Base-by-base conservation (phyloP, 2,329 filamentous ascomycete species). In the Colletotrichum sublineola region DNA sequence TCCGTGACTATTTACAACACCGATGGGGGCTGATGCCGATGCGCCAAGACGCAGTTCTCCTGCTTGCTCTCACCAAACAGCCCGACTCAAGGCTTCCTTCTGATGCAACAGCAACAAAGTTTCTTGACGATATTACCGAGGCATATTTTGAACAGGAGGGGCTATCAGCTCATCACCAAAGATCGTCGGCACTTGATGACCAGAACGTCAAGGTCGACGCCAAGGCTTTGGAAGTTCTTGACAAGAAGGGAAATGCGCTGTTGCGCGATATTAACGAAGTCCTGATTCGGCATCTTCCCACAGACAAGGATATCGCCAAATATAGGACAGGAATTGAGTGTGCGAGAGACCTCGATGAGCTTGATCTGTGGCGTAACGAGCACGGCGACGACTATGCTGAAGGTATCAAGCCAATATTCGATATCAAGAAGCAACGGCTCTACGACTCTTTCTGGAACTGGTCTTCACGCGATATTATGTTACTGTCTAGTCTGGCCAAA, bases 381-480 rank as follows among this genome's bases (percentile, higher is more conserved):
- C 96, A 98, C 78, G 96, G 96, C 70, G 96, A 98, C 74, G 94
- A 97, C 82, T 99, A 98, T 79, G 96, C 96, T 24, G 87, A 93
- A 36, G 96, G 96, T 61, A 98, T 99, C 75, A 94, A 97, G 82
- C 96, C 96, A 8, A 92, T 94, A 18, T 99, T 99, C 84, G 97
- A 93, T 79, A 86, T 94, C 5, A 90, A 98, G 74, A 99, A 99
- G 83, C 95, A 96, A 40, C 93, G 96, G 80, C 91, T 96, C 8
- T 99, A 98, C 84, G 96, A 99, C 82, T 98, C 96, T 0, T 97
- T 94, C 0, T 99, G 96, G 96, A 99, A 99, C 82, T 99, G 96
- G 96, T 96, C 94, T 74, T 92, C 96, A 61, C 96, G 98, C 81
- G 96, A 99, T 82, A 38, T 69, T 3, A 52, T 40, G 6, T 31